Conservation (phyloP, 2,329 filamentous ascomycete species). For the Ophioceras dolichostomum region DNA sequence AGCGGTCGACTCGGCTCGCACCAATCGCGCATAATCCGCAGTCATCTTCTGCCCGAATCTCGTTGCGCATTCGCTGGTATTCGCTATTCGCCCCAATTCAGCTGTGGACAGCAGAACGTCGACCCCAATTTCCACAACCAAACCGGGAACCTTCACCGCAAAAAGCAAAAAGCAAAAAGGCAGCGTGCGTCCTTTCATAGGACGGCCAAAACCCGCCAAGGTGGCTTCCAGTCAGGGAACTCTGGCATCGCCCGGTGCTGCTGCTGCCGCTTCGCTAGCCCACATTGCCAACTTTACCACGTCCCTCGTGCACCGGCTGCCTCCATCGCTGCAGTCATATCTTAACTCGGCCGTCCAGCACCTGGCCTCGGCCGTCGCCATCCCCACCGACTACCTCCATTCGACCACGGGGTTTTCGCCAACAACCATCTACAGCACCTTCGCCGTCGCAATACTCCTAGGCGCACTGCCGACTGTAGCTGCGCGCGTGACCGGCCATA, state of each 20-base stretch:
- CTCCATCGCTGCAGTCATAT: conserved; percentile 40
- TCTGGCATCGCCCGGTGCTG: conserved; percentile 50
- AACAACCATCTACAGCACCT: conserved; percentile 35
- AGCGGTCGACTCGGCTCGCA: no score
- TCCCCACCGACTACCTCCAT: conserved; percentile 37
- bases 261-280: no score
- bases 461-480: conserved; percentile 27
- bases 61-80: no score
- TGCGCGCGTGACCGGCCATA: conserved; percentile 5
- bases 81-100: no score
- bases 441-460: conserved; percentile 34
- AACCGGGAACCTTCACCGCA: no score
- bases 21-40: no score
- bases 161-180: no score
- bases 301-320: conserved; percentile 25
- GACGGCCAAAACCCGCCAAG: conserved; percentile 35
- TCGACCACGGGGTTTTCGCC: conserved; percentile 38
- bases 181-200: conserved; percentile 4
- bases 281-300: conserved; percentile 40
- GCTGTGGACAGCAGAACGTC: no score
- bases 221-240: conserved; percentile 47
- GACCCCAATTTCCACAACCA: no score
- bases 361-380: conserved; percentile 34
- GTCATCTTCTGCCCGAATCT: no score
- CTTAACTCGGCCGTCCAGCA: conserved; percentile 38